Evolutionary conservation across 2,329 filamentous ascomycete species (phyloP), one percentile per base, ranked within the genome.

Genomic region (Alternaria tenuissima): DNA sequence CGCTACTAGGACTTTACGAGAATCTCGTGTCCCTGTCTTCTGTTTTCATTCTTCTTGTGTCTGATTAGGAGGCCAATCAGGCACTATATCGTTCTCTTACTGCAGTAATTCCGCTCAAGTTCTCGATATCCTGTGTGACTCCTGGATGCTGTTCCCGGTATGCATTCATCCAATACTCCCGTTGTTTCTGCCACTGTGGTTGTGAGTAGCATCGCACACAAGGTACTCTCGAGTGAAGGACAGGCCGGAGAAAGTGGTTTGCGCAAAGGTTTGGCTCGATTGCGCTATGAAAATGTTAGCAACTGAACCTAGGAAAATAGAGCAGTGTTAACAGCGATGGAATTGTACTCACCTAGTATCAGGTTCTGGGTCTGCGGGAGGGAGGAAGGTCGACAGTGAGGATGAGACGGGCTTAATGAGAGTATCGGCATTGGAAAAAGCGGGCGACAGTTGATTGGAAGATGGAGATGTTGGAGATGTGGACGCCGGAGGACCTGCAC

Each of bases 171-270:
- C 66, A 73, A 7, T 32, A n/a, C 8, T 18, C 20, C 12, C 63
- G 54, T 24, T 62, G 20, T 1, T 5, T 16, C 43, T 56, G 51
- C 60, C 67, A 75, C 56, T 66, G 43, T 0, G 65, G 64, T 32
- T 59, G 30, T 49, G 67, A 39, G 34, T 74, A 76, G 57, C 74
- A 77, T 7, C 55, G 48, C 18, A 66, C 28, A 34, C 75, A 77
- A 5, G 75, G 74, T 34, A 62, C 63, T 14, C 46, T 47, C 28
- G 65, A 67, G 5, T 28, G 36, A 3, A 65, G 59, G 1, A 69
- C 52, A 24, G 65, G 52, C 39, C 51, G 66, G n/a, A 64, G 62
- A 43, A 73, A 69, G 55, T 65, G 63, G 52, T 68, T 66, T 7
- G 44, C 7, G 54, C 72, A 76, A 48, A 65, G 64, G 3, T 65